Base-by-base conservation (phyloP, 805 yeast species). In the Diddensiella transvaalensis region DNA sequence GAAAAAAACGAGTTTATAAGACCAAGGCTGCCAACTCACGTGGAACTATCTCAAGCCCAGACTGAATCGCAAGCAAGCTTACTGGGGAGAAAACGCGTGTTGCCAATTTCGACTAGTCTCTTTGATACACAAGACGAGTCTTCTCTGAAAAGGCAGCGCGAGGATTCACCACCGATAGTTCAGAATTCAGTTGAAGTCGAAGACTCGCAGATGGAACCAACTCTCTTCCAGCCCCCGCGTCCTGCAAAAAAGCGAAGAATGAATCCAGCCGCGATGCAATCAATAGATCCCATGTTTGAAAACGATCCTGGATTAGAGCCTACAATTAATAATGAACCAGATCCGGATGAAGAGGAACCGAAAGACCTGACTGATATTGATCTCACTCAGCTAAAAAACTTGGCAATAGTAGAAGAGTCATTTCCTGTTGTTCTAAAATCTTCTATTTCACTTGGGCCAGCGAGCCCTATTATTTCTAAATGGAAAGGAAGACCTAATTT, bases 401-500 rank as follows among this genome's bases (percentile, higher is more conserved):
- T 54, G 29, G 58, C 47, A 8, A 48, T 50, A 6, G 56, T 54
- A 4, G 59, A 54, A 15, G 45, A 44, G 11, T 19, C 46, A 5
- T 33, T 49, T 18, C 50, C 54, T 2, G 46, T 53, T 4, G 30
- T 15, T 2, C 38, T 22, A 26, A 15, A 18, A 15, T 11, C 26
- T 11, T 15, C 30, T 10, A 4, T 22, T 17, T 13, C 15, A 3
- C 21, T 11, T 19, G 29, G 29, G 5, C 15, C 15, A 11, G 19
- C 19, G 23, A 38, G 22, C 21, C 10, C 41, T 22, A 33, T 17
- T 13, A n/a, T n/a, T n/a, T n/a, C n/a, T n/a, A n/a, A n/a, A n/a
- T 47, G 52, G 50, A 36, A 29, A 3, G 48, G 48, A 1, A 29
- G 46, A 17, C 60, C 58, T 13, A 57, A 57, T 38, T 57, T 48